Evolutionary conservation across 2,329 filamentous ascomycete species (phyloP).

Genomic region (Penicillium decumbens): DNA sequence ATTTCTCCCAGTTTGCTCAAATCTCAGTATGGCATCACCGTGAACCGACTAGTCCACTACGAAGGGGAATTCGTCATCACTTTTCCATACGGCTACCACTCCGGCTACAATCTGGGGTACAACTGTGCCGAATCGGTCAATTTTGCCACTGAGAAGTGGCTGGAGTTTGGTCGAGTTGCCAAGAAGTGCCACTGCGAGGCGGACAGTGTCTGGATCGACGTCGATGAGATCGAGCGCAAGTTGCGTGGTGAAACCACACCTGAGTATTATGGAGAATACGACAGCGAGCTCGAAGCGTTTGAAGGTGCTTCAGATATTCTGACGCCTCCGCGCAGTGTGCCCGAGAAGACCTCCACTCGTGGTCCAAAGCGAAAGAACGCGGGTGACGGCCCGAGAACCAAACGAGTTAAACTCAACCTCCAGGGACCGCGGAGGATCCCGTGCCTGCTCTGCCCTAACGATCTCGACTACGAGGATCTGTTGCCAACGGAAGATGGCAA

Average conservation of each 20-base stretch:
- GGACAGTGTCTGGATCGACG: conserved; percentile 98
- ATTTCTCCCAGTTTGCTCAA: conserved; percentile 86
- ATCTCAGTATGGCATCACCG: conserved; percentile 86
- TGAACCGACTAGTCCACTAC: conserved; percentile 92
- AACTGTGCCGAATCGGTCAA: conserved; percentile 99
- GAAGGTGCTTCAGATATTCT: conserved; percentile 66
- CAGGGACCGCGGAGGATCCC: conserved; percentile 69
- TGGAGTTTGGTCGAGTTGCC: conserved; percentile 89
- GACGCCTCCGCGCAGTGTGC: conserved; percentile 71
- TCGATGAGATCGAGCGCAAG: conserved; percentile 92
- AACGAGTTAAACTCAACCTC: conserved; percentile 72
- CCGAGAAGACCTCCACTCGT: conserved; percentile 60
- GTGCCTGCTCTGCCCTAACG: conserved; percentile 88
- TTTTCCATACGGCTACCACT: conserved; percentile 97
- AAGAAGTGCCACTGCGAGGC: conserved; percentile 96
- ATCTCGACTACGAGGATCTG: conserved; percentile 75
- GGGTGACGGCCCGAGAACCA: conserved; percentile 57
- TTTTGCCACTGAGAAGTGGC: conserved; percentile 91
- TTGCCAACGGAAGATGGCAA: conserved; percentile 82
- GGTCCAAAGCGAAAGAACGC: conserved; percentile 66
- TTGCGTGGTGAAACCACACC: conserved; percentile 72
- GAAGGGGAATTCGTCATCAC: conserved; percentile 98
- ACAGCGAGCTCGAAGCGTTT: conserved; percentile 61
- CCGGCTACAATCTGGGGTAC: conserved; percentile 95
- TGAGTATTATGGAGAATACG: conserved; percentile 47